Percentiles rank a stretch among this genome's conserved stretches.
Evolutionary conservation across 1,284 basidiomycete genomes (phyloP).

Genomic region (Grifola frondosa): DNA sequence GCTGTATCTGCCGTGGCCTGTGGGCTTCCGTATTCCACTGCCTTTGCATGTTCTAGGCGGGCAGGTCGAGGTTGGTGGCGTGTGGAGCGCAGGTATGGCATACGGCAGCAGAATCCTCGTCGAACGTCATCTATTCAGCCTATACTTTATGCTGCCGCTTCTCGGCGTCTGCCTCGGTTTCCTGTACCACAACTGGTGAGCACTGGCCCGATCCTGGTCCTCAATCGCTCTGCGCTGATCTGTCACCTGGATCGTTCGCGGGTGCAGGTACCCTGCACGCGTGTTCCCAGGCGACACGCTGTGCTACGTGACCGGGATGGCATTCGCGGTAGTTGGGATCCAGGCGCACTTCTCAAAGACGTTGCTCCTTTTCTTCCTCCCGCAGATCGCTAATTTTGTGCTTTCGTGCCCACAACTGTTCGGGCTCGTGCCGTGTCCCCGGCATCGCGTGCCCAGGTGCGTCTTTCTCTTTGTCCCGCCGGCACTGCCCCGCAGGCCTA

Average conservation of each 20-base stretch:
- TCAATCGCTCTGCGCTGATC: too few species aligned
- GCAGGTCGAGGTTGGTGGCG: slow-evolving; percentile 69
- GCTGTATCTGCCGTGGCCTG: slow-evolving; percentile 84
- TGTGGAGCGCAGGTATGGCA: slow-evolving; percentile 81
- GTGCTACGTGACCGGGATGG: slow-evolving; percentile 98
- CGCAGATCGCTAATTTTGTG: slow-evolving; percentile 97
- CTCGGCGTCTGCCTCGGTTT: slow-evolving; percentile 89
- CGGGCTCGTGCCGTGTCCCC: slow-evolving; percentile 88
- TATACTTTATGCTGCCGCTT: slow-evolving; percentile 96
- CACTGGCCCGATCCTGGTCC: too few species aligned
- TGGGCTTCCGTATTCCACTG: slow-evolving; percentile 68
- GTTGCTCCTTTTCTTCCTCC: slow-evolving; percentile 93
- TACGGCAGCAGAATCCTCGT: slow-evolving; percentile 87
- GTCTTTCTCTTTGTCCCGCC: slow-evolving; percentile 20
- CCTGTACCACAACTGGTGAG: slow-evolving; percentile 91
- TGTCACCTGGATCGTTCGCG: not conserved
- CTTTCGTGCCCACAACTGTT: slow-evolving; percentile 95
- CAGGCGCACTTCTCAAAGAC: slow-evolving; percentile 98
- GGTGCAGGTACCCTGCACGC: slow-evolving; percentile 94
- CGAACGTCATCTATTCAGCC: slow-evolving; percentile 89
- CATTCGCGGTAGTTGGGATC: slow-evolving; percentile 93
- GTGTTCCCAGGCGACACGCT: slow-evolving; percentile 97
- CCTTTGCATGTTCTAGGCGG: slow-evolving; percentile 70
- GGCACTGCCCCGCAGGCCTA: slow-evolving; percentile 8
- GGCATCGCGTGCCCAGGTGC: slow-evolving; percentile 90